Base-by-base conservation (phyloP, 441 rosid species). In the Populus trichocarpa region DNA sequence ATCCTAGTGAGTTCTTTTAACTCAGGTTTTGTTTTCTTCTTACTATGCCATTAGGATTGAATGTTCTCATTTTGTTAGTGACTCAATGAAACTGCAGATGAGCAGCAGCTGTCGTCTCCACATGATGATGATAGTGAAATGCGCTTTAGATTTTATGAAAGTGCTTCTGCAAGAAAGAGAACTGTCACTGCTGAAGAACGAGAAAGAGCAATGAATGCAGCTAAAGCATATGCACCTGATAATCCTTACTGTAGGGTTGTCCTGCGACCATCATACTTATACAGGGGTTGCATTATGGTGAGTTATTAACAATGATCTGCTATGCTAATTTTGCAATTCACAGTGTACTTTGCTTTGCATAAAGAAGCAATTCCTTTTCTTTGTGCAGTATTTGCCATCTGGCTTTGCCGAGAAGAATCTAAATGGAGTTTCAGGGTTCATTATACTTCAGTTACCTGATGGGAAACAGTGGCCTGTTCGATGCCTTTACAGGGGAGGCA, bases 211-310 rank as follows among this genome's bases (percentile, higher is more conserved):
- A 83, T 96, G 77, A 96, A 90, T 81, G 91, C 97, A 4, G 98
- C 99, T 50, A 96, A 96, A 89, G 84, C 90, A 36, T 96, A 90
- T 76, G 98, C 91, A 87, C 99, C 98, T 13, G 76, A 82, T 13
- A 96, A 96, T 84, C 98, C 99, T 78, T 94, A 94, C 87, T 96
- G 97, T 81, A 89, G 98, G 86, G 99, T 96, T 32, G 98, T 96
- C 79, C 85, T 96, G 72, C 89, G 99, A 73, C 99, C 99, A 66
- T 96, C 99, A 25, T 96, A 96, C 84, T 80, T 96, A 33, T 96
- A 96, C 85, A 87, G 95, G 82, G 98, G 99, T 75, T 96, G 99
- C 85, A 96, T 96, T 73, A 96, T 96, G 99, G 99, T 94, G 86
- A 84, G 87, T 77, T 69, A 67, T 57, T 72, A 38, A 74, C 59